Conservation (phyloP, 75 land plant genomes). For the Azolla pinnata region DNA sequence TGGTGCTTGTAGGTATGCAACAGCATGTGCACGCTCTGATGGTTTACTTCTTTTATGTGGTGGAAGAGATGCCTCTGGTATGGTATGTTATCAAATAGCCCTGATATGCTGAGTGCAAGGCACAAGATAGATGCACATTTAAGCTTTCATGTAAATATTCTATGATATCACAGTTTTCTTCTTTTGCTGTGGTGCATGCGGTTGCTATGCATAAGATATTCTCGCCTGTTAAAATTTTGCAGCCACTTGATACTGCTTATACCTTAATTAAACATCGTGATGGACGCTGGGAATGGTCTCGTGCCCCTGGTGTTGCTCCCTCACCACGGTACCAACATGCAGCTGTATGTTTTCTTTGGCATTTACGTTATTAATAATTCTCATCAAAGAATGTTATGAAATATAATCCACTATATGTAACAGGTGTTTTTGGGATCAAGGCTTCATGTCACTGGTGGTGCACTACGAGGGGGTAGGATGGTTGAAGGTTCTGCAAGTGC, state of each 20-base stretch:
- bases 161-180: too few relatives aligned
- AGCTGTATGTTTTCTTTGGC: conserved; percentile 88
- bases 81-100: too few relatives aligned
- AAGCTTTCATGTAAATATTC: too few relatives aligned
- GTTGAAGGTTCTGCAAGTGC: conserved; percentile 55
- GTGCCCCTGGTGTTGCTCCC: conserved; percentile 98
- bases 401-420: too few relatives aligned
- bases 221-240: conserved; percentile 7
- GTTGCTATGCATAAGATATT: neutral
- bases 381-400: too few relatives aligned
- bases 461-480: conserved; percentile 59
- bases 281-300: conserved; percentile 99
- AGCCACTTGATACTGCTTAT: conserved; percentile 94
- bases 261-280: conserved; percentile 97
- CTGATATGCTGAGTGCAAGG: too few relatives aligned
- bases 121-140: too few relatives aligned
- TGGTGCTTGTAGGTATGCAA: conserved; percentile 60
- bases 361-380: too few relatives aligned
- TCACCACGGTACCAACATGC: conserved; percentile 98
- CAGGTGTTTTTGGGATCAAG: conserved; percentile 82
- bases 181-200: neutral
- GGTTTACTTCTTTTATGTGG: conserved; percentile 89
- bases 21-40: conserved; percentile 91
- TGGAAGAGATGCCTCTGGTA: conserved; percentile 83
- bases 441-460: conserved; percentile 82